Conservation (phyloP, 176 grass and related monocot genomes). For the Avena eriantha region DNA sequence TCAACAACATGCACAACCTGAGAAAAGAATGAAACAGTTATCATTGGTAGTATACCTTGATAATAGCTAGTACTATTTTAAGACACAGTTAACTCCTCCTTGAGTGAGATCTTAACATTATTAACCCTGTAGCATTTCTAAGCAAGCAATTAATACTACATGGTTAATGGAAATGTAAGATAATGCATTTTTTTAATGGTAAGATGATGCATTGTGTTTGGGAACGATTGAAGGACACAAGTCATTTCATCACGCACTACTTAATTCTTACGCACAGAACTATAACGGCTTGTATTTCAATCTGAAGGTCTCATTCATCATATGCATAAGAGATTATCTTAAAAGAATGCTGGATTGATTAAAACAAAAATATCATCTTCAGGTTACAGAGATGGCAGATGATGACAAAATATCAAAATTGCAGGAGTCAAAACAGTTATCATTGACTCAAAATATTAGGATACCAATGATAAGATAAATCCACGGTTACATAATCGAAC, state of each 20-base stretch:
- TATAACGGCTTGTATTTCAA: background rate
- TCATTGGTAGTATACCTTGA: conserved; percentile 12
- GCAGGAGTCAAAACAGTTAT: background rate
- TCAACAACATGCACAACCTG: conserved; percentile 98
- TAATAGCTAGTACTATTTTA: background rate
- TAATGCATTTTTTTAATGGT: background rate
- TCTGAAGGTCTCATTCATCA: background rate
- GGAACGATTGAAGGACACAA: background rate
- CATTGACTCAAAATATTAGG: conserved; percentile 13
- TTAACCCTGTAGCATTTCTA: background rate
- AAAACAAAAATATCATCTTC: background rate
- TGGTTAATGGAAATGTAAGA: background rate
- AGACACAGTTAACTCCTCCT: conserved; percentile 6
- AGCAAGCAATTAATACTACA: background rate
- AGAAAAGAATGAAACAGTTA: conserved; percentile 40
- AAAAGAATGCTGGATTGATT: conserved; percentile 15
- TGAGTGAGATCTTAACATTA: background rate
- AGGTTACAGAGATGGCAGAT: background rate
- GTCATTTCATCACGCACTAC: background rate
- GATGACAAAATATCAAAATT: background rate
- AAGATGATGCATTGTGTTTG: background rate
- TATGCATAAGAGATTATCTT: conserved; percentile 4
- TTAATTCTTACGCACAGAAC: conserved; percentile 9
- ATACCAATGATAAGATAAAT: conserved; percentile 6
- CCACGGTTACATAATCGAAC: conserved; percentile 8